These are phyloP conservation scores for Nannizziopsis barbatae DNA, from an alignment of 2,329 filamentous ascomycete genomes.

Conservation along the genomic window DNA sequence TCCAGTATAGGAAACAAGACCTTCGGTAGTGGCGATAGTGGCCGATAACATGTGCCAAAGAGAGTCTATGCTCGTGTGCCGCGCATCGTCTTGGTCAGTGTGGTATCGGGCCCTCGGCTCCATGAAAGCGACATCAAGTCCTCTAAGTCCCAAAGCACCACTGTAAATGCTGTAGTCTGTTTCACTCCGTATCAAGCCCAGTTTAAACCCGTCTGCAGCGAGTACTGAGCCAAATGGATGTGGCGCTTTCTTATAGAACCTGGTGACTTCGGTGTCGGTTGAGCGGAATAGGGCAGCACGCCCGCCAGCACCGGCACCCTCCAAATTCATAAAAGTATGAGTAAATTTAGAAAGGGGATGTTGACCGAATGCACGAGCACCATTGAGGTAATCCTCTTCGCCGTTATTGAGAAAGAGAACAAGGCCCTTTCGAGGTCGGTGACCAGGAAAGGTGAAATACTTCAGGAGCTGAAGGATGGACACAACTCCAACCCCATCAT, in stretches of 20 bases:
- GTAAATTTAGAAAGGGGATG: slow-evolving; percentile 70
- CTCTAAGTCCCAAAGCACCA: slow-evolving; percentile 65
- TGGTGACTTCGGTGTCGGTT: slow-evolving; percentile 75
- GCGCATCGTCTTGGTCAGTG: slow-evolving; percentile 74
- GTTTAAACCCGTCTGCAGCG: slow-evolving; percentile 70
- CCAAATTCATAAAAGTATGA: slow-evolving; percentile 85
- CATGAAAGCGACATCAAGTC: slow-evolving; percentile 86
- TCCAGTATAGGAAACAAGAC: slow-evolving; percentile 57
- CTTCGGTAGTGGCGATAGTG: slow-evolving; percentile 61
- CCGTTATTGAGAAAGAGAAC: slow-evolving; percentile 87
- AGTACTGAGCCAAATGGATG: slow-evolving; percentile 78
- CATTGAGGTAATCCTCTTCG: slow-evolving; percentile 86
- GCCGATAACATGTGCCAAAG: slow-evolving; percentile 95
- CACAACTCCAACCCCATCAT: slow-evolving; percentile 86
- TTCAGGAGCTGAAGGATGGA: slow-evolving; percentile 73
- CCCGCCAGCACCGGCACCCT: slow-evolving; percentile 86
- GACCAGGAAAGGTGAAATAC: slow-evolving; percentile 64
- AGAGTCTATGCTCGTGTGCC: slow-evolving; percentile 54
- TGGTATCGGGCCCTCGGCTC: slow-evolving; percentile 79
- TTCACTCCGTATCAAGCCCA: slow-evolving; percentile 65
- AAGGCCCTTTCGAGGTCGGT: slow-evolving; percentile 67
- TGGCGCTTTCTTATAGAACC: slow-evolving; percentile 58
- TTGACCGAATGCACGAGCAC: slow-evolving; percentile 71
- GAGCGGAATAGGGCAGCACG: slow-evolving; percentile 77
- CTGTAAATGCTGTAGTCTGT: slow-evolving; percentile 85